Percentiles rank a stretch among this genome's conserved stretches.
Conservation (phyloP, 352 stramenopile species). For the Globisporangium echinulatum region DNA sequence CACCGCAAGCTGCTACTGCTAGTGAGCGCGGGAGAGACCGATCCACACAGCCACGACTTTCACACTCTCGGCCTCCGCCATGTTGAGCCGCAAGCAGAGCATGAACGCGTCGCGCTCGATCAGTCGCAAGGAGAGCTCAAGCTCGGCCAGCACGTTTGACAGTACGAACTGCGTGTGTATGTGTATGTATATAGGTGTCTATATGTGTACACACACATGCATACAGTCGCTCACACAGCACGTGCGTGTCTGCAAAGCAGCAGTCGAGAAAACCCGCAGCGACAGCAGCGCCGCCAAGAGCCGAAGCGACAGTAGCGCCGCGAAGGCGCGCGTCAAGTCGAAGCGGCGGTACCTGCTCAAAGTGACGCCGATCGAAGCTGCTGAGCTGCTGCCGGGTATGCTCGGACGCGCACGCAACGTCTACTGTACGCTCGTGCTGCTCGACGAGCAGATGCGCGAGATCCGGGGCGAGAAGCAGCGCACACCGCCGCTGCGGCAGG, state of each 20-base stretch:
- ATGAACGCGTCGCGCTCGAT: constrained; percentile 7
- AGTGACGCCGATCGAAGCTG: constrained; percentile 79
- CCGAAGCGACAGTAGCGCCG: constrained; percentile 9
- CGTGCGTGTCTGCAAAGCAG: neutral
- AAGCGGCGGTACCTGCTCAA: constrained; percentile 81
- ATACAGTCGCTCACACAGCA: neutral
- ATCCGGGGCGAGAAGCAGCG: constrained; percentile 87
- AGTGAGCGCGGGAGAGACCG: too few species aligned
- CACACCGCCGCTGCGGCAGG: constrained; percentile 53
- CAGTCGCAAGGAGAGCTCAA: constrained; percentile 13
- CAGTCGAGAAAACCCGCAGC: neutral
- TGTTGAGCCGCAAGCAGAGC: constrained; percentile 12
- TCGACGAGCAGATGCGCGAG: constrained; percentile 80
- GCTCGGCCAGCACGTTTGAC: constrained; percentile 1
- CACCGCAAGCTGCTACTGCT: too few species aligned
- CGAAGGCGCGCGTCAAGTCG: constrained; percentile 48
- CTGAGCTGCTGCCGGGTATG: constrained; percentile 59
- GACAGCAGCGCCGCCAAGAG: constrained; percentile 1
- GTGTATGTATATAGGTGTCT: neutral
- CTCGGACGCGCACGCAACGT: constrained; percentile 54
- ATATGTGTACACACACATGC: neutral
- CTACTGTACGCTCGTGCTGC: constrained; percentile 78
- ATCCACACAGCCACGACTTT: too few species aligned
- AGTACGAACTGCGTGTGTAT: neutral
- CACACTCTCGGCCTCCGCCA: neutral